phyloP scores from a whole-genome alignment of 495 filamentous ascomycete species.

The Physcia stellaris region DNA sequence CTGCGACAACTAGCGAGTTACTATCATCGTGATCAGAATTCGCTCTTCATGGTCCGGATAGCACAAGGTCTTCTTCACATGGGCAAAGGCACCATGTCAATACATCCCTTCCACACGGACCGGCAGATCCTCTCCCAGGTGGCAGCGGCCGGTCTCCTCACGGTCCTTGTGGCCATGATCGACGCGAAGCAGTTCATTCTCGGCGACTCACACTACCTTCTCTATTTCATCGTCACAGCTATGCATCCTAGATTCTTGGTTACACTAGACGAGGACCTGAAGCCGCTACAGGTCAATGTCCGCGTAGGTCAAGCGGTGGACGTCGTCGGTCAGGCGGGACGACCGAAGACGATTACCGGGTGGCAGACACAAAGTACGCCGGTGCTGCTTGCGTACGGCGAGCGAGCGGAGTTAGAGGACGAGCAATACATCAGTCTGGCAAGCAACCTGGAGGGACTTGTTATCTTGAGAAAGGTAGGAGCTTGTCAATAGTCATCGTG shows the following conservation, averaged over 20 bases:
- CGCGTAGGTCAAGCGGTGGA: conserved; percentile 96
- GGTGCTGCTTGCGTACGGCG: conserved; percentile 81
- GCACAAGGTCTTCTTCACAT: conserved; percentile 96
- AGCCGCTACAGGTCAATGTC: conserved; percentile 90
- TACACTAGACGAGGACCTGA: conserved; percentile 85
- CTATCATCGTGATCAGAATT: conserved; percentile 91
- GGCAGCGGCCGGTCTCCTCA: conserved; percentile 75
- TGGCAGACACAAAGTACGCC: conserved; percentile 99
- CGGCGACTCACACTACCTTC: conserved; percentile 76
- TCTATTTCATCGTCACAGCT: conserved; percentile 95
- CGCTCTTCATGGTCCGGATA: conserved; percentile 97
- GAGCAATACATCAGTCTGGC: conserved; percentile 90
- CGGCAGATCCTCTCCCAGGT: conserved; percentile 89
- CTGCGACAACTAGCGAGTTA: conserved; percentile 91
- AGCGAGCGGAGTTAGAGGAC: conserved; percentile 92
- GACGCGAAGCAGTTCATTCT: conserved; percentile 93
- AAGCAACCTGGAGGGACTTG: conserved; percentile 83
- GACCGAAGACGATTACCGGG: conserved; percentile 97
- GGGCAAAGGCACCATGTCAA: conserved; percentile 93
- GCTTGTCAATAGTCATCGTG: background rate
- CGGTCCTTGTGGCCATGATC: conserved; percentile 81
- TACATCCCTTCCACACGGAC: conserved; percentile 97
- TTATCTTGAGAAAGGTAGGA: conserved; percentile 88
- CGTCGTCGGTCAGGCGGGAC: conserved; percentile 90
- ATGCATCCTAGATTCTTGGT: conserved; percentile 96